Base-by-base conservation (phyloP, 202 grass and related monocot species). In the Bolboschoenoplectus hybrid region DNA sequence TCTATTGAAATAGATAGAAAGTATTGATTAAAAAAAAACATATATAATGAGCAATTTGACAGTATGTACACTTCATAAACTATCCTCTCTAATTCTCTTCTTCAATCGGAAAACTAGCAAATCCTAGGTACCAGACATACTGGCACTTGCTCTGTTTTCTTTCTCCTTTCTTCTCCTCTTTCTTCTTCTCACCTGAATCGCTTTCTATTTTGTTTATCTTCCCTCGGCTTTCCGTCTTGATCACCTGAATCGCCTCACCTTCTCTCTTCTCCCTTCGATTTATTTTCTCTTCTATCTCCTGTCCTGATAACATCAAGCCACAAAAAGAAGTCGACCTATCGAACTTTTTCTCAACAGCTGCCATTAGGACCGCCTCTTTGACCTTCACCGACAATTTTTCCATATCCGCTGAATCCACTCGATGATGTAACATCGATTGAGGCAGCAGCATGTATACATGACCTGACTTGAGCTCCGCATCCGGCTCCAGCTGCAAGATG, bases 51-150 rank as follows among this genome's bases (percentile, higher is more conserved):
- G 7, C 34, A 14, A 78, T 39, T 58, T 56, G 36, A 53, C 51
- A 55, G 49, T 77, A 39, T 55, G 34, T 77, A 35, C 40, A 70
- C 13, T 45, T 70, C 14, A 45, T 17, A 7, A 14, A 56, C 14
- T 56, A 16, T 35, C 50, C 17, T 16, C 32, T 0, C 39, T 75
- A 34, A 3, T 65, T 8, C 17, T 80, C 76, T 41, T 80, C 55
- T 61, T 80, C 76, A 80, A 61, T 80, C 20, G 76, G 76, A 19
- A 80, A 20, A 61, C 38, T 80, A 17, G 76, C 76, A 61, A 80
- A 80, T 60, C 76, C 76, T 80, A 80, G 55, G 17, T 80, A 80
- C 76, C 76, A 80, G 36, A 80, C 55, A 44, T 62, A 62, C 26
- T 16, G 73, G 32, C 47, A 38, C 6, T 76, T 76, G 26, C 11